Evolutionary conservation across 2,329 filamentous ascomycete genomes (phyloP).

Genomic region (Pseudopithomyces maydicus): DNA sequence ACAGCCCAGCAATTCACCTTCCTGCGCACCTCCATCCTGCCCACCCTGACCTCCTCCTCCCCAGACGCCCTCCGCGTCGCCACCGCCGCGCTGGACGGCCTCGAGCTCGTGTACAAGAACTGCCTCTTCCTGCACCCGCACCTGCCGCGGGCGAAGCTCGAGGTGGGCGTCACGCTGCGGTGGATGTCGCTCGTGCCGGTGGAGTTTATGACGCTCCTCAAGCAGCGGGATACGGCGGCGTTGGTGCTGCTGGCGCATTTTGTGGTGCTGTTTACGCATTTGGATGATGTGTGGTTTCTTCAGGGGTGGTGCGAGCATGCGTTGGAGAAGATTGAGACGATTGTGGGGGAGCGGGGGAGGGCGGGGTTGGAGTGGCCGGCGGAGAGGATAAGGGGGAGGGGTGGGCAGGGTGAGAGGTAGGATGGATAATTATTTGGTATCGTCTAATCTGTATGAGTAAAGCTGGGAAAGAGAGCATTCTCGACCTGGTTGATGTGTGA

Average conservation of each 20-base stretch:
- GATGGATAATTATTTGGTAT: no score
- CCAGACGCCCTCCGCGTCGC: not conserved
- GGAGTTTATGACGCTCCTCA: constrained; percentile 1
- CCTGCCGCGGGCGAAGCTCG: constrained; percentile 1
- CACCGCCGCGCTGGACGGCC: not conserved
- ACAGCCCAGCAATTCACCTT: not conserved
- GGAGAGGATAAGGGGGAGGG: not conserved
- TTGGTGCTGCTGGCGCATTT: constrained; percentile 10
- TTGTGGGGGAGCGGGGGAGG: not conserved
- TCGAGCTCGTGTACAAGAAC: constrained; percentile 6
- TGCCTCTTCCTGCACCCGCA: constrained; percentile 3
- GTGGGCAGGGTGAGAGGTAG: no score
- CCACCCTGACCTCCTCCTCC: not conserved
- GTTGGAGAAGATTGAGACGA: not conserved
- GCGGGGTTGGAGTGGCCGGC: constrained; percentile 2
- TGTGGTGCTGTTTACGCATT: not conserved
- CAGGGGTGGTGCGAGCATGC: constrained; percentile 7
- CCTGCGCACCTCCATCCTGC: not conserved
- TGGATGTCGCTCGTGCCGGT: constrained; percentile 9
- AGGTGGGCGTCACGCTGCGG: constrained; percentile 2
- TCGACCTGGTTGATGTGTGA: no score
- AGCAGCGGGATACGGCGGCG: not conserved
- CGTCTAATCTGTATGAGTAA: no score
- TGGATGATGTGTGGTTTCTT: constrained; percentile 4
- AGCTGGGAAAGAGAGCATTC: no score